These are phyloP conservation scores for Pichia cabralensis DNA, from an alignment of 805 yeast species.

Conservation along the genomic window DNA sequence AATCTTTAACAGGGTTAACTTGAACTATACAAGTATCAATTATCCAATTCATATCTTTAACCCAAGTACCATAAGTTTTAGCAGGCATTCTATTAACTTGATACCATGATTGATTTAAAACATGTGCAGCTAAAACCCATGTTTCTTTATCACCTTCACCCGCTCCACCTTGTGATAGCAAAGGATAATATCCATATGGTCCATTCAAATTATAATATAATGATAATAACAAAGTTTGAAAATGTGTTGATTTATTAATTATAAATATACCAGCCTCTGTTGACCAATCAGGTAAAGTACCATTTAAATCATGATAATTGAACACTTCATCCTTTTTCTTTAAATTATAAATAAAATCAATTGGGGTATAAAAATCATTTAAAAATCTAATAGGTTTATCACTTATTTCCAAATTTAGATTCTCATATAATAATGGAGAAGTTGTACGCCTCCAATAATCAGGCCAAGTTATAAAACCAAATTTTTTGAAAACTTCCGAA, in stretches of 20 bases:
- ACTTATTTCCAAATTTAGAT: slow-evolving; percentile 22
- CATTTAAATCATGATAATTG: slow-evolving; percentile 51
- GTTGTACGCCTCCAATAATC: slow-evolving; percentile 69
- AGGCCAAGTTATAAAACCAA: slow-evolving; percentile 63
- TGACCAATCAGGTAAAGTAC: slow-evolving; percentile 55
- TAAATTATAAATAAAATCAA: slow-evolving; percentile 23
- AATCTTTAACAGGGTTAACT: slow-evolving; percentile 23
- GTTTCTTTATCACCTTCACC: slow-evolving; percentile 80
- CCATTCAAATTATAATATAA: slow-evolving; percentile 60
- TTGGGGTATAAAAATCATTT: slow-evolving; percentile 20
- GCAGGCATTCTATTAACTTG: slow-evolving; percentile 32
- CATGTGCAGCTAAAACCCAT: slow-evolving; percentile 52
- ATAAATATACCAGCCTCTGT: slow-evolving; percentile 61
- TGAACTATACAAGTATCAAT: slow-evolving; percentile 20
- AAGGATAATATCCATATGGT: slow-evolving; percentile 45
- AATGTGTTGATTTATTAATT: slow-evolving; percentile 47
- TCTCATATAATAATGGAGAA: slow-evolving; percentile 45
- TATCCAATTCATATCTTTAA: slow-evolving; percentile 10
- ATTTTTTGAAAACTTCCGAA: slow-evolving; percentile 33
- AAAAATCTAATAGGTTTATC: slow-evolving; percentile 15
- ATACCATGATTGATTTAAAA: slow-evolving; percentile 35
- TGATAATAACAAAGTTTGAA: slow-evolving; percentile 45
- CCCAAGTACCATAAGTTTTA: slow-evolving; percentile 15
- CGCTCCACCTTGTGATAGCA: slow-evolving; percentile 48
- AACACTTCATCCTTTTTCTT: slow-evolving; percentile 10